Base-by-base conservation (phyloP, 192 early-diverging fungal genomes). In the Backusella sp. region DNA sequence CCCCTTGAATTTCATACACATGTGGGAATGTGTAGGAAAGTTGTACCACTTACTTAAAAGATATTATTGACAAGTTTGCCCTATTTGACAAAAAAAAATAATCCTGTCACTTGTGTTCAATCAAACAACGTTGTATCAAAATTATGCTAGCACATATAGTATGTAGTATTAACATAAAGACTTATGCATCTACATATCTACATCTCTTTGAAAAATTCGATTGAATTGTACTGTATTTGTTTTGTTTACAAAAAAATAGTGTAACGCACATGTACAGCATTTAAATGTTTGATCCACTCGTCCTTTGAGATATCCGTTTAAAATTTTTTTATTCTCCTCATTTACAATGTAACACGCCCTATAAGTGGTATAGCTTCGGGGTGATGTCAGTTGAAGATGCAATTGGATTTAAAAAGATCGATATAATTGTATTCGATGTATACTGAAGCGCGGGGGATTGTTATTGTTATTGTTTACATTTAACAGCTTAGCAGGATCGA, bases 211-310 rank as follows among this genome's bases (percentile, higher is more conserved):
- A 62, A 2, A 62, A 62, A 26, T 0, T 62, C 56, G 56, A 62
- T 28, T 23, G 26, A 28, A 62, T 62, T 62, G 0, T 3, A 62
- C 11, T 62, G 26, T 62, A 62, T 62, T 62, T 62, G 56, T 62
- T 62, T 62, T 62, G 56, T 62, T 62, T 62, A 62, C 23, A 28
- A 62, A 62, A 62, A 44, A 28, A 62, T 62, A 62, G 56, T 62
- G 56, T 62, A 62, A 62, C 56, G 56, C 56, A 62, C 56, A 59
- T 59, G 53, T 59, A 59, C 53, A 59, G 53, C 21, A 11, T 59
- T 59, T 59, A 9, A 52, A 59, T 59, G 53, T 59, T 26, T 59
- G 23, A 59, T 59, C 53, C 23, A 59, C 53, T 59, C 9, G 28
- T 62, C 23, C 12, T 62, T 62, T 62, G 23, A 62, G 23, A 28